Evolutionary conservation across 768 basidiomycete species (phyloP).

Genomic region (Macrolepiota dolichaula): DNA sequence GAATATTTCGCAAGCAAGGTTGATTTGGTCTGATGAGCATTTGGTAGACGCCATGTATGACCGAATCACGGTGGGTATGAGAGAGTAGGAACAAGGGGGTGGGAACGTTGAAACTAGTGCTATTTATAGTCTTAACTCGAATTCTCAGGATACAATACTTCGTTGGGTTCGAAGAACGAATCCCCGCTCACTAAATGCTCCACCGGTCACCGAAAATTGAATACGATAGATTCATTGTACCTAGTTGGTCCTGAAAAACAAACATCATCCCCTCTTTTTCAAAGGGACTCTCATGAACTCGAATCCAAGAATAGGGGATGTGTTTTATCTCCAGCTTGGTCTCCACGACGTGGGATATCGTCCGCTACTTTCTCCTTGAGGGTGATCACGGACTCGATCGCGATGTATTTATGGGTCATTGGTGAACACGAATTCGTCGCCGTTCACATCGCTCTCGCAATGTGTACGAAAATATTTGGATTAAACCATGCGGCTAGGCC

Average conservation of each 20-base stretch:
- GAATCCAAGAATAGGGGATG: neutral
- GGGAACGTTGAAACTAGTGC: neutral
- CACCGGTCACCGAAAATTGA: neutral
- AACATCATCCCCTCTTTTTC: neutral
- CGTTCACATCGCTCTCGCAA: neutral
- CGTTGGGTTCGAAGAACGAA: slow-evolving; percentile 1
- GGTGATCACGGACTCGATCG: neutral
- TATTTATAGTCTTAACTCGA: neutral
- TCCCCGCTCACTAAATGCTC: slow-evolving; percentile 3
- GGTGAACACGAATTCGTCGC: neutral
- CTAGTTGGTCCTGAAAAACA: neutral
- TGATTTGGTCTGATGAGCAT: neutral
- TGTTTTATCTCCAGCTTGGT: neutral
- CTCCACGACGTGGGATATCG: neutral
- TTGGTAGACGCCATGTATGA: neutral
- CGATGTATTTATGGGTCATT: neutral
- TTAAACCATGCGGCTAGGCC: neutral
- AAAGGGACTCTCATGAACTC: neutral
- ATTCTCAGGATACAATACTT: neutral
- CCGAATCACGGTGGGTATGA: slow-evolving; percentile 4
- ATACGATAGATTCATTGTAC: neutral
- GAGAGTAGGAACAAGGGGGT: neutral
- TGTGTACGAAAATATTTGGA: neutral
- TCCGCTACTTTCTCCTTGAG: neutral
- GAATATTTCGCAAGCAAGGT: neutral